phyloP scores from a whole-genome alignment of 345 rosid genomes.

The Clarkia xantiana region DNA sequence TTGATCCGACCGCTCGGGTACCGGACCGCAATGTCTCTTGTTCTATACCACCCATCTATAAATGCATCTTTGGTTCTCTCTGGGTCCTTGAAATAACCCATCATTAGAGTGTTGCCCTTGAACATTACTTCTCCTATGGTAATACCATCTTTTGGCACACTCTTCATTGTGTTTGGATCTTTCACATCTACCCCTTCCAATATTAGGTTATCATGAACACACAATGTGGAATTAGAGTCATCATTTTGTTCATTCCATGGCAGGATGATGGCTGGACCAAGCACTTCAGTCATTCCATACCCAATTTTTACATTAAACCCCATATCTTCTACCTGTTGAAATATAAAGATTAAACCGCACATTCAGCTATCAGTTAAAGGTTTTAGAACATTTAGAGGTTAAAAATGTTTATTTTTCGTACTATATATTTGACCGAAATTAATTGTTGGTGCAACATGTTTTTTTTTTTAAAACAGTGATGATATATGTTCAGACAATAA shows the following conservation, averaged over 20 bases:
- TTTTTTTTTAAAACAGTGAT: no score
- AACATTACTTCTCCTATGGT: slow-evolving; percentile 50
- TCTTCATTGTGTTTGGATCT: slow-evolving; percentile 30
- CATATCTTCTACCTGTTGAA: no score
- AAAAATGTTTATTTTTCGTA: no score
- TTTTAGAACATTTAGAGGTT: no score
- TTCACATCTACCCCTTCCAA: slow-evolving; percentile 38
- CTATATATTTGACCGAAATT: no score
- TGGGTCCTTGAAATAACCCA: slow-evolving; percentile 35
- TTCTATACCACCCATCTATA: slow-evolving; percentile 44
- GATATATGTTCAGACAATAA: no score
- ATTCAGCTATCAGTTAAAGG: no score
- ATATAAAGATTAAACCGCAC: no score
- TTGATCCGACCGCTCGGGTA: slow-evolving; percentile 35
- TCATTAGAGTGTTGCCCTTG: slow-evolving; percentile 39
- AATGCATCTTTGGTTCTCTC: slow-evolving; percentile 36
- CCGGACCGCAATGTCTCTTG: slow-evolving; percentile 41
- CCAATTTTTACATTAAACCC: slow-evolving; percentile 32
- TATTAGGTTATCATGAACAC: slow-evolving; percentile 12
- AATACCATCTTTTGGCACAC: slow-evolving; percentile 40
- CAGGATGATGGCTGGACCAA: slow-evolving; percentile 28
- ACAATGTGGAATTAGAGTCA: neutral
- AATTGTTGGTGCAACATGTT: no score
- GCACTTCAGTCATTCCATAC: slow-evolving; percentile 50
- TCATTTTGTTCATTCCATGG: slow-evolving; percentile 15